Evolutionary conservation across 192 early-diverging fungal genomes (phyloP), one percentile per base, ranked within the genome.

Genomic region (Entophlyctis luteolus): DNA sequence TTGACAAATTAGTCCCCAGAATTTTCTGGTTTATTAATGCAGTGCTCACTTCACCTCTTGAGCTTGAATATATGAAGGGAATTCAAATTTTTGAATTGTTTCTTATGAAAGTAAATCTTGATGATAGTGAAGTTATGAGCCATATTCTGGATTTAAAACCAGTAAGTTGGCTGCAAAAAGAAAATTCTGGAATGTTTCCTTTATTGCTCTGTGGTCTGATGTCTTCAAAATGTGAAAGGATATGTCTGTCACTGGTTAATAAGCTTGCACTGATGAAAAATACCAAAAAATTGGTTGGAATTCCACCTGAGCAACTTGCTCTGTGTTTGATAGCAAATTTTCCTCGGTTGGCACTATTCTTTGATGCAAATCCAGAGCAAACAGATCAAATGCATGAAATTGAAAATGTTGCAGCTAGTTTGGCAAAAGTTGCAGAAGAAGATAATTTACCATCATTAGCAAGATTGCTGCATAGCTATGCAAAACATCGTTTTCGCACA

Each of bases 21-120:
- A 71, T 94, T 16, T 90, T 93, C 71, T 94, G 92, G 92, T 84
- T 86, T 0, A 79, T 77, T 0, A 81, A 92, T 29, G 89, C 91
- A 2, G 84, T 84, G 39, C 56, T 93, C 22, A 79, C 87, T 42
- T 87, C 84, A 2, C 84, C 87, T 1, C 82, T 90, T 66, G 90
- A 92, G 39, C 86, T 84, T 67, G 92, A 94, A 69, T 92, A 83
- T 65, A 22, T 81, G 20, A 86, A 91, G 48, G 90, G 83, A 2
- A 74, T 91, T 14, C 55, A 74, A 55, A 66, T 93, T n/a, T 60
- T 94, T 6, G 77, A 81, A 39, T 84, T 83, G 50, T 74, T 92
- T 2, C 59, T 89, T 18, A 59, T 69, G 14, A 85, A 89, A 37
- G 48, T 88, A 42, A 80, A 89, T 73, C 45, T 91, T 18, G 76